Base-by-base conservation (phyloP, 1,284 basidiomycete genomes). In the Schizophyllum commune region DNA sequence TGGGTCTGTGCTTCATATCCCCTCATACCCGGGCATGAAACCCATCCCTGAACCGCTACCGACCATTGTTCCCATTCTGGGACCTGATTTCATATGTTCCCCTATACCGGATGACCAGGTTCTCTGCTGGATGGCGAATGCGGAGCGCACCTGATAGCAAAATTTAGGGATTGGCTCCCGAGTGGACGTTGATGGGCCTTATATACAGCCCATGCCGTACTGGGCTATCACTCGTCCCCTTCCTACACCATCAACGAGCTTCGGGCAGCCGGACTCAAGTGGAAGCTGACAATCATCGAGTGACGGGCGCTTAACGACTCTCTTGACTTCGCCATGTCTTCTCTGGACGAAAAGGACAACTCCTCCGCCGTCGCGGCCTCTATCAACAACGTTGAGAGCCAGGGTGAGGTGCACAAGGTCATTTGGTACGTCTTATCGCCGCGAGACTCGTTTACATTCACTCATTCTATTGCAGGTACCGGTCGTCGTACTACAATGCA, bases 401-500 rank as follows among this genome's bases (percentile, higher is more conserved):
- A 47, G 17, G 39, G 17, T 47, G 39, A 11, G 39, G 13, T 17
- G 39, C 39, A 47, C 13, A 47, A 47, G 39, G 39, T 47, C 17
- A 17, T 47, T 17, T 47, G 39, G 39, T 47, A 17, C 17, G 39
- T 47, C 9, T 27, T 27, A 27, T 27, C 39, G 39, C 39, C 39
- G 39, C 9, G 9, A 17, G 9, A 13, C 4, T 47, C 39, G 39
- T 47, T 3, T 47, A 47, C 9, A 11, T 47, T 47, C 17, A 3
- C 39, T 47, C 13, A 47, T 47, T 47, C 13, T 47, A 47, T 47
- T 3, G 13, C 39, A 47, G 61, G 61, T 62, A 62, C 32, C 57
- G 61, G 5, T 62, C 61, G 7, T 60, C 61, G 5, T 60, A 56
- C 27, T 62, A 55, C 47, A 62, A 62, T 33, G 55, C 55, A 13